Percentiles rank a stretch among this genome's conserved stretches.
These are phyloP conservation scores for Beauveria sp. DNA, from an alignment of 2,329 filamentous ascomycete species.

Conservation along the genomic window DNA sequence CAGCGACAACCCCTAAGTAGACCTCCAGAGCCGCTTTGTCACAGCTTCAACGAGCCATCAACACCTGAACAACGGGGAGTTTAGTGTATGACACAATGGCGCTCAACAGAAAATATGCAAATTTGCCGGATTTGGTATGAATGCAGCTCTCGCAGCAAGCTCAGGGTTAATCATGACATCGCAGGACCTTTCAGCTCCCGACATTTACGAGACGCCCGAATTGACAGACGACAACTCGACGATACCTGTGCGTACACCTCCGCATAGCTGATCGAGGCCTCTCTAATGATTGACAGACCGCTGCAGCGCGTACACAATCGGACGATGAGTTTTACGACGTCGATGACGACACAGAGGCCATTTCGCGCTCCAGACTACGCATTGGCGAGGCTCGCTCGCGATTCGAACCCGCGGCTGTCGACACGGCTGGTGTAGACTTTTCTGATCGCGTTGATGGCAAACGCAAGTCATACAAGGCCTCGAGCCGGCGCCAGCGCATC, in stretches of 20 bases:
- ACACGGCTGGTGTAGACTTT: slow-evolving; percentile 75
- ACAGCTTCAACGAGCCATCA: slow-evolving; percentile 1
- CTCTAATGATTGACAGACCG: slow-evolving; percentile 35
- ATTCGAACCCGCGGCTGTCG: slow-evolving; percentile 69
- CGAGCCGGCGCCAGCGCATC: slow-evolving; percentile 58
- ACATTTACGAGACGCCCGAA: slow-evolving; percentile 95
- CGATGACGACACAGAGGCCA: slow-evolving; percentile 56
- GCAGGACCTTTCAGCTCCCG: slow-evolving; percentile 74
- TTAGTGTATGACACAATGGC: slow-evolving; percentile 45
- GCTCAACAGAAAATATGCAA: slow-evolving; percentile 73
- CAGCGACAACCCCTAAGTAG: background rate
- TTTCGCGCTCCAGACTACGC: slow-evolving; percentile 69
- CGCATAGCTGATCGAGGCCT: slow-evolving; percentile 12
- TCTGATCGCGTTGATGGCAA: slow-evolving; percentile 81
- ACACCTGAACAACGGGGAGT: background rate
- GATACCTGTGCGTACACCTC: slow-evolving; percentile 52
- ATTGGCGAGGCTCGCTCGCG: slow-evolving; percentile 71
- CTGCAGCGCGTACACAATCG: slow-evolving; percentile 46
- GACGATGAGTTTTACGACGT: slow-evolving; percentile 57
- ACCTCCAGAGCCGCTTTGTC: background rate
- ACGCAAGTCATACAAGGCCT: slow-evolving; percentile 74
- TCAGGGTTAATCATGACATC: slow-evolving; percentile 29
- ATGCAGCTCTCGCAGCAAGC: slow-evolving; percentile 13
- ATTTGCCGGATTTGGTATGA: slow-evolving; percentile 67
- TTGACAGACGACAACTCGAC: slow-evolving; percentile 86